phyloP scores from a whole-genome alignment of 148 eudicot species.

The Vaccinium vitisidaea region DNA sequence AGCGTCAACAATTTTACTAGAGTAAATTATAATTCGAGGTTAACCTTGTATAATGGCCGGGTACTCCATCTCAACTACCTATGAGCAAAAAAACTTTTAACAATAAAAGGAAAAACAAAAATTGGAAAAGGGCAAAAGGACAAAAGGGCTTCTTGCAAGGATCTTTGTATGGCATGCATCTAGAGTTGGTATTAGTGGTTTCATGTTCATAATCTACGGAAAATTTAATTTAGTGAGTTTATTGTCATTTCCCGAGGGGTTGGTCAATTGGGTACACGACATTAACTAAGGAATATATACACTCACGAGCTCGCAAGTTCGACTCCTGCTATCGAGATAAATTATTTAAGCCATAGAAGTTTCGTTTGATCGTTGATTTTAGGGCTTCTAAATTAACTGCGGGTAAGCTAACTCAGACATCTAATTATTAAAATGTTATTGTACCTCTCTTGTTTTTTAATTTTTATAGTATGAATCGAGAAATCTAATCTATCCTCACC shows the following conservation, averaged over 20 bases:
- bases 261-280: neutral
- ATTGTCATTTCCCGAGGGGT: too few relatives aligned
- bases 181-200: neutral
- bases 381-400: neutral
- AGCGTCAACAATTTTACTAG: neutral
- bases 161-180: neutral
- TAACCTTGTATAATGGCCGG: neutral
- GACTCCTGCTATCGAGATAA: neutral
- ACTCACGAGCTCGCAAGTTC: neutral
- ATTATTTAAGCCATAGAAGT: neutral
- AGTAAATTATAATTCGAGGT: neutral
- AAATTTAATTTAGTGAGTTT: too few relatives aligned
- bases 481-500: too few relatives aligned
- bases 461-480: too few relatives aligned
- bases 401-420: neutral
- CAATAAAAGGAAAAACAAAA: neutral
- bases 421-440: too few relatives aligned
- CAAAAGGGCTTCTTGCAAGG: neutral
- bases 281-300: neutral
- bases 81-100: neutral
- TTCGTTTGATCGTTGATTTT: neutral
- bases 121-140: neutral
- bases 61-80: neutral
- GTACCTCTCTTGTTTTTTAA: too few relatives aligned
- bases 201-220: neutral